These are phyloP conservation scores for Parmelia sp. DNA, from an alignment of 495 filamentous ascomycete species.

Conservation along the genomic window DNA sequence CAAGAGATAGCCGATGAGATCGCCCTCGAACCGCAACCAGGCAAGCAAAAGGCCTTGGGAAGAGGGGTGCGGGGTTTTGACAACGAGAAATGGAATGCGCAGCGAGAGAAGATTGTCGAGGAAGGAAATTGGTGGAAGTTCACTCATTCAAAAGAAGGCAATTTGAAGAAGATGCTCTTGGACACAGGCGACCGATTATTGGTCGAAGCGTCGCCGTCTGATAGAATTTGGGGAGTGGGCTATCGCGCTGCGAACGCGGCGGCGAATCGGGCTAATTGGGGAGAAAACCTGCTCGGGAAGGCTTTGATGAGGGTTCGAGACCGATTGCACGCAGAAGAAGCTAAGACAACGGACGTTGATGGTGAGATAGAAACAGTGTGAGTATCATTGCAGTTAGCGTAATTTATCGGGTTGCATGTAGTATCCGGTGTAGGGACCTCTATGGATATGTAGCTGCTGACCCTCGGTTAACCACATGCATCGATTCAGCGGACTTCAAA, in stretches of 20 bases:
- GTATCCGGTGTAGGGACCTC: background rate
- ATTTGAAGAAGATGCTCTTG: slow-evolving; percentile 44
- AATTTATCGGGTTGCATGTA: background rate
- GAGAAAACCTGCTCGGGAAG: slow-evolving; percentile 62
- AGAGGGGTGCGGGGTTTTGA: slow-evolving; percentile 50
- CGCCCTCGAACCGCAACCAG: slow-evolving; percentile 37
- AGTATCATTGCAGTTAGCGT: background rate
- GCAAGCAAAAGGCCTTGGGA: slow-evolving; percentile 49
- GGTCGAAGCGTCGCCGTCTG: slow-evolving; percentile 54
- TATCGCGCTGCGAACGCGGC: slow-evolving; percentile 46
- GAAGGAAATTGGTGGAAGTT: slow-evolving; percentile 59
- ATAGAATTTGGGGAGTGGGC: slow-evolving; percentile 58
- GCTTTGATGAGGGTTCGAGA: slow-evolving; percentile 45
- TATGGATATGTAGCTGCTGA: slow-evolving; percentile 1
- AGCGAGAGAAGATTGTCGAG: slow-evolving; percentile 51
- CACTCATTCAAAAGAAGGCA: slow-evolving; percentile 30
- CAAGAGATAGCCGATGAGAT: slow-evolving; percentile 35
- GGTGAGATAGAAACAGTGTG: background rate
- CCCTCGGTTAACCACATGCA: slow-evolving; percentile 5
- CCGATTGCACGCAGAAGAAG: slow-evolving; percentile 33
- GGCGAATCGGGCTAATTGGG: slow-evolving; percentile 48
- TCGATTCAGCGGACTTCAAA: background rate
- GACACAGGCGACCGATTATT: slow-evolving; percentile 53
- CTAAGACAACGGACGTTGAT: slow-evolving; percentile 1
- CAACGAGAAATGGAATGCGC: slow-evolving; percentile 44